A percentile compares a stretch with the other conserved stretches of the same genome.
These are phyloP conservation scores for Paragyromitra xinjiangensis DNA, from an alignment of 495 filamentous ascomycete genomes.

Conservation along the genomic window DNA sequence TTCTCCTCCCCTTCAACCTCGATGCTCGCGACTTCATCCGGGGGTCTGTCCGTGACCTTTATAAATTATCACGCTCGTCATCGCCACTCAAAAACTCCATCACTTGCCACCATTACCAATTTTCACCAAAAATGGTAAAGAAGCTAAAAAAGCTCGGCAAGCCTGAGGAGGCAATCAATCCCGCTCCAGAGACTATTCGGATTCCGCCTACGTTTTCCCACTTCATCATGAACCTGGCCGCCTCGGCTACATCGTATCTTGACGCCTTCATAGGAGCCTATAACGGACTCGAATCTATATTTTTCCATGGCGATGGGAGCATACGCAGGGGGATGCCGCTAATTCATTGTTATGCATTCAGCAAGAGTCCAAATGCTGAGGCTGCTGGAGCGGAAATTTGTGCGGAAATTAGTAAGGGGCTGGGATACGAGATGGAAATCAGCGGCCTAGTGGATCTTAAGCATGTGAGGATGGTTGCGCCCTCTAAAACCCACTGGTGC, in stretches of 20 bases:
- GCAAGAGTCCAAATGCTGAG: constrained; percentile 25
- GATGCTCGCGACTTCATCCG: constrained; percentile 86
- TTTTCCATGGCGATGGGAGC: constrained; percentile 61
- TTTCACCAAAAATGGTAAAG: not conserved
- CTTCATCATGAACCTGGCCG: constrained; percentile 96
- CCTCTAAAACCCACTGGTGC: constrained; percentile 95
- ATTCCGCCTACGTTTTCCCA: constrained; percentile 79
- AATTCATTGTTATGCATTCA: constrained; percentile 76
- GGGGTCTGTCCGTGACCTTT: constrained; percentile 69
- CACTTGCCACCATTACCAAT: constrained; percentile 19
- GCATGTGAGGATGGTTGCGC: constrained; percentile 89
- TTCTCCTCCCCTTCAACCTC: constrained; percentile 78
- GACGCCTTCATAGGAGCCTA: constrained; percentile 85
- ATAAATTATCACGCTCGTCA: constrained; percentile 63
- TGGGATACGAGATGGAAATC: constrained; percentile 58
- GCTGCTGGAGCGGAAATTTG: constrained; percentile 35
- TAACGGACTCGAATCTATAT: constrained; percentile 67
- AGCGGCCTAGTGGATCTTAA: constrained; percentile 71
- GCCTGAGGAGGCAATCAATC: constrained; percentile 58
- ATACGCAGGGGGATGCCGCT: constrained; percentile 75
- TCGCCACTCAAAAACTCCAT: constrained; percentile 63
- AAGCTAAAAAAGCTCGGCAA: constrained; percentile 30
- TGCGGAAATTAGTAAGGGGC: constrained; percentile 42
- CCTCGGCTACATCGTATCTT: constrained; percentile 83
- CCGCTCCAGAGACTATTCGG: constrained; percentile 61